Conservation (phyloP, 2,329 filamentous ascomycete genomes). For the Myotisia sp. region DNA sequence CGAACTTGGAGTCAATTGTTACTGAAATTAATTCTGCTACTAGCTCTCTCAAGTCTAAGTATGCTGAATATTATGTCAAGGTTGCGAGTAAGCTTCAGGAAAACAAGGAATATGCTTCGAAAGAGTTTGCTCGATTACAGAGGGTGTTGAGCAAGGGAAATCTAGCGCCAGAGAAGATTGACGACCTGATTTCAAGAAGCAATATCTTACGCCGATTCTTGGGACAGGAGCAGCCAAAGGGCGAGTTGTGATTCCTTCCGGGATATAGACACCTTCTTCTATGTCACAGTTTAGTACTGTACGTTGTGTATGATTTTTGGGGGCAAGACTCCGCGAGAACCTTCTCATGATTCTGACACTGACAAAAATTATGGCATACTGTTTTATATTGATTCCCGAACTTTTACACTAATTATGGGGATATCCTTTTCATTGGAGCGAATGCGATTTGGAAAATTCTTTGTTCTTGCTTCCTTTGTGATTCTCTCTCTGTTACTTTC, state of each 20-base stretch:
- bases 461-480: too few relatives aligned
- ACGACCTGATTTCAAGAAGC: slow-evolving; percentile 71
- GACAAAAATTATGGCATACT: too few relatives aligned
- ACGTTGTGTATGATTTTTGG: too few relatives aligned
- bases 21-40: slow-evolving; percentile 60
- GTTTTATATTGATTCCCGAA: too few relatives aligned
- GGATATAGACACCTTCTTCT: too few relatives aligned
- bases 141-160: slow-evolving; percentile 75
- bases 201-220: slow-evolving; percentile 77
- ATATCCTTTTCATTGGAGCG: too few relatives aligned
- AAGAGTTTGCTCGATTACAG: slow-evolving; percentile 70
- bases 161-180: slow-evolving; percentile 68
- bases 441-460: too few relatives aligned
- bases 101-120: slow-evolving; percentile 64
- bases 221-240: slow-evolving; percentile 41
- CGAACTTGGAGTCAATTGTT: slow-evolving; percentile 50
- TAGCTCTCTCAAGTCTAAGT: slow-evolving; percentile 57
- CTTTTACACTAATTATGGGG: too few relatives aligned
- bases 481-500: too few relatives aligned
- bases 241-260: slow-evolving; percentile 50
- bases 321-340: too few relatives aligned
- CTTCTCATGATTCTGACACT: too few relatives aligned
- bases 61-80: slow-evolving; percentile 85
- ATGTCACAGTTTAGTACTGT: too few relatives aligned
- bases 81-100: slow-evolving; percentile 72